phyloP scores from a whole-genome alignment of 1,284 basidiomycete species.

The Macrocybe sp. region DNA sequence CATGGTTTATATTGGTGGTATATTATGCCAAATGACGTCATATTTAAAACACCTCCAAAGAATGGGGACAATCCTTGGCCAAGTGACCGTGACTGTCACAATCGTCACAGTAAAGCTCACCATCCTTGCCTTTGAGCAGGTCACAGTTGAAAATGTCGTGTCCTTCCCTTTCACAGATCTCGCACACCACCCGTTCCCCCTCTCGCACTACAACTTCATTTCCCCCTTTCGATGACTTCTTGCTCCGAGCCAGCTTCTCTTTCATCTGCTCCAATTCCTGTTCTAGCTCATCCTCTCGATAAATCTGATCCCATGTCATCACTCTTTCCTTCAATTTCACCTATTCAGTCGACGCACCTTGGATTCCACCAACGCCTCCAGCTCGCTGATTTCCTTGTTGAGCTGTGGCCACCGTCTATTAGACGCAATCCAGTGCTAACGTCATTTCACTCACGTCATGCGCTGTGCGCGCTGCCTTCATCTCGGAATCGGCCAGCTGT shows the following conservation, averaged over 20 bases:
- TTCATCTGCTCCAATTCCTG: slow-evolving; percentile 76
- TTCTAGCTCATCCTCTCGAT: slow-evolving; percentile 89
- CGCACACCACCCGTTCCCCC: slow-evolving; percentile 44
- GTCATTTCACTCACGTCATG: slow-evolving; percentile 53
- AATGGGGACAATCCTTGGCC: slow-evolving; percentile 71
- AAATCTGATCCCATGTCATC: not conserved
- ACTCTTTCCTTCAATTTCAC: not conserved
- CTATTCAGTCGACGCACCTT: slow-evolving; percentile 47
- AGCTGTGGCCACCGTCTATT: slow-evolving; percentile 41
- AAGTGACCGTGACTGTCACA: slow-evolving; percentile 72
- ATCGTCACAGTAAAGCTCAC: slow-evolving; percentile 63
- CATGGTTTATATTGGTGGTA: slow-evolving; percentile 6
- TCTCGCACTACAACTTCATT: slow-evolving; percentile 27
- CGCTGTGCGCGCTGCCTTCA: slow-evolving; percentile 64
- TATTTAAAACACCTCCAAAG: slow-evolving; percentile 69
- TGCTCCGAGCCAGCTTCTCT: slow-evolving; percentile 58
- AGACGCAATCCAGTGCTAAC: not conserved
- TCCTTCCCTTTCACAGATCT: slow-evolving; percentile 78
- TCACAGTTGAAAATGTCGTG: slow-evolving; percentile 82
- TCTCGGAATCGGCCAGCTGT: slow-evolving; percentile 61
- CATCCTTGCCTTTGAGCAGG: slow-evolving; percentile 35
- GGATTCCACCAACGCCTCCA: slow-evolving; percentile 85
- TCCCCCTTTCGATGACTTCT: slow-evolving; percentile 52
- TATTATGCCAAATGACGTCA: slow-evolving; percentile 1
- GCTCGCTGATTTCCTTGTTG: slow-evolving; percentile 86